Percentiles rank a stretch among this genome's conserved stretches.
Conservation (phyloP, 805 yeast genomes). For the Lipomyces mesembrius region DNA sequence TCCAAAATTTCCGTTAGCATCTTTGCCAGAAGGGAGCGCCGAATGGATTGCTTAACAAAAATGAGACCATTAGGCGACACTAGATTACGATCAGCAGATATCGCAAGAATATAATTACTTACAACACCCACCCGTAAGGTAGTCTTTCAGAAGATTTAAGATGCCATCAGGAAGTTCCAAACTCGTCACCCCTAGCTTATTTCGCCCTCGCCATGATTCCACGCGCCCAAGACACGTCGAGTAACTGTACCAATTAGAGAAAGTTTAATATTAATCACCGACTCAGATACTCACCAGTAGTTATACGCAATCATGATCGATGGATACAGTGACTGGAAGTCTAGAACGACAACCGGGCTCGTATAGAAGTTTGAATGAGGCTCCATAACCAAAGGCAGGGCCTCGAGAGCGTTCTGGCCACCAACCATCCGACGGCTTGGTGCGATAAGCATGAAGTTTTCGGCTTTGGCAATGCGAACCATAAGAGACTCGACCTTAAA, state of each 20-base stretch:
- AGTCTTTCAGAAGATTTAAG: constrained; percentile 55
- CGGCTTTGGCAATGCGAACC: constrained; percentile 72
- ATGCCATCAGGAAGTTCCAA: constrained; percentile 59
- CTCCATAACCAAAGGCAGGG: constrained; percentile 90
- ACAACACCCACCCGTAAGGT: constrained; percentile 50
- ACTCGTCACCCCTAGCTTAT: constrained; percentile 46
- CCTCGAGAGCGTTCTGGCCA: constrained; percentile 81
- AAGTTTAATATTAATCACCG: not conserved
- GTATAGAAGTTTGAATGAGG: constrained; percentile 84
- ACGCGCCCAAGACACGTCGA: constrained; percentile 51
- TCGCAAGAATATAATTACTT: not conserved
- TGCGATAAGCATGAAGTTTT: constrained; percentile 71
- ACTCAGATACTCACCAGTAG: constrained; percentile 58
- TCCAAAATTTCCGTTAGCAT: constrained; percentile 85
- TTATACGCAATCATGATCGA: constrained; percentile 90
- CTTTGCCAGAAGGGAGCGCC: constrained; percentile 76
- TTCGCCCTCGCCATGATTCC: constrained; percentile 43
- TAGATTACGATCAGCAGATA: constrained; percentile 2
- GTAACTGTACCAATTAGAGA: constrained; percentile 39
- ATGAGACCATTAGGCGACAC: constrained; percentile 87
- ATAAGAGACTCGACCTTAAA: constrained; percentile 89
- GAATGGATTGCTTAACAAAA: constrained; percentile 66
- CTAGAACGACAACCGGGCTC: constrained; percentile 86
- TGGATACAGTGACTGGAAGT: constrained; percentile 93
- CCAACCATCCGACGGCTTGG: constrained; percentile 83